Percentiles rank a stretch among this genome's conserved stretches.
phyloP scores from a whole-genome alignment of 805 yeast species.

The Teunomyces stri region DNA sequence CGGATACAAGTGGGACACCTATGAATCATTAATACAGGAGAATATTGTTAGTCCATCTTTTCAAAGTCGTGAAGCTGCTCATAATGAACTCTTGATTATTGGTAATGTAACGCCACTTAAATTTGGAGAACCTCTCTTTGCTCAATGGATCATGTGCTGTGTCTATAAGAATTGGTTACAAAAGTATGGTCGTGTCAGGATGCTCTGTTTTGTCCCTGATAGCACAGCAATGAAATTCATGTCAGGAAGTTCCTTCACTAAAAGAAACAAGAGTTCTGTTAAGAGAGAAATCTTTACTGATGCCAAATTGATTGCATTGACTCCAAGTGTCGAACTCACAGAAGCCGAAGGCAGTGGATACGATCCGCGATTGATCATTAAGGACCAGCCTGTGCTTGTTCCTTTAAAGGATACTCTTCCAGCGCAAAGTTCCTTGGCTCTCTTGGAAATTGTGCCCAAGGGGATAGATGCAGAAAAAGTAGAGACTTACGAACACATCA shows the following conservation, averaged over 20 bases:
- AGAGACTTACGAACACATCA: constrained; percentile 65
- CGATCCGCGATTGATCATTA: constrained; percentile 35
- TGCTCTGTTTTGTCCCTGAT: constrained; percentile 68
- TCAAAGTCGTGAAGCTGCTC: constrained; percentile 38
- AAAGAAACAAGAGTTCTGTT: constrained; percentile 62
- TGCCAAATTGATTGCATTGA: constrained; percentile 51
- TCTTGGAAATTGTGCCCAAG: constrained; percentile 55
- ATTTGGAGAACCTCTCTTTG: constrained; percentile 64
- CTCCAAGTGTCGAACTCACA: constrained; percentile 21
- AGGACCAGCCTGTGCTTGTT: constrained; percentile 35
- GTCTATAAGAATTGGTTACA: constrained; percentile 73
- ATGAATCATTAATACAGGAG: constrained; percentile 43
- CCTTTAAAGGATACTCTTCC: constrained; percentile 30
- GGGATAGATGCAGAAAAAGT: constrained; percentile 36
- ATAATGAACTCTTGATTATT: constrained; percentile 53
- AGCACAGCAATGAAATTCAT: constrained; percentile 55
- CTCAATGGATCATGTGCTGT: constrained; percentile 73
- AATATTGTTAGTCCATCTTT: constrained; percentile 35
- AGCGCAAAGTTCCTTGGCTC: constrained; percentile 40
- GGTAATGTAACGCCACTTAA: constrained; percentile 54
- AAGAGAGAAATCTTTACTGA: constrained; percentile 65
- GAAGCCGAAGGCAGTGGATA: constrained; percentile 28
- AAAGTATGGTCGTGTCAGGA: constrained; percentile 65
- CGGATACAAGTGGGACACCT: constrained; percentile 72
- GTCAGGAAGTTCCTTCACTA: constrained; percentile 49